Evolutionary conservation across 495 filamentous ascomycete species (phyloP).

Genomic region (Penicillium diatomitis): DNA sequence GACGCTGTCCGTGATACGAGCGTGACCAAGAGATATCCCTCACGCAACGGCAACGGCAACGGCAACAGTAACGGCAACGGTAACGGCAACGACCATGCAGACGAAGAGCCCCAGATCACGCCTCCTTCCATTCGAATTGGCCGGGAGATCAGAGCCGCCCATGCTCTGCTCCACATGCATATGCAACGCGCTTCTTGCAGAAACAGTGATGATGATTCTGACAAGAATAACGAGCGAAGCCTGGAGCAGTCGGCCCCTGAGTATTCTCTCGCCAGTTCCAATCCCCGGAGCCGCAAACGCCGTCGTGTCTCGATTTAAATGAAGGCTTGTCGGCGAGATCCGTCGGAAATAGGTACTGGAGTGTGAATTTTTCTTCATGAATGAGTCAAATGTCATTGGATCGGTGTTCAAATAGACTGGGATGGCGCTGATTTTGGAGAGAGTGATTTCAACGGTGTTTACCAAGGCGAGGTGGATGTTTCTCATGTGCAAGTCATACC

Average conservation of each 20-base stretch:
- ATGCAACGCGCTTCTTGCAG: conserved; percentile 29
- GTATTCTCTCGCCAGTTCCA: neutral
- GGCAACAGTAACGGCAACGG: neutral
- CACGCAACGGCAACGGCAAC: neutral
- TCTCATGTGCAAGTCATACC: too few species aligned
- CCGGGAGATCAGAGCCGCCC: conserved; percentile 46
- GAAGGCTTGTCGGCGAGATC: too few species aligned
- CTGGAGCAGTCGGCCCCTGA: conserved; percentile 1
- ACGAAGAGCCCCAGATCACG: neutral
- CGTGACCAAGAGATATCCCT: conserved; percentile 4
- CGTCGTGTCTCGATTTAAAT: conserved; percentile 9
- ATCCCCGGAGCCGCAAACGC: conserved; percentile 1
- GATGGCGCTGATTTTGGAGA: too few species aligned
- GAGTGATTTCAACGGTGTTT: too few species aligned
- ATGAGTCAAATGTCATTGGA: too few species aligned
- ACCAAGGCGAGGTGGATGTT: too few species aligned
- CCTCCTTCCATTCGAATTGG: conserved; percentile 5
- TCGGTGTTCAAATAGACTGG: too few species aligned
- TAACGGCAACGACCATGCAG: neutral
- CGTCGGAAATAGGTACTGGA: too few species aligned
- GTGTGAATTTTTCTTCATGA: too few species aligned
- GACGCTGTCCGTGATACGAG: neutral
- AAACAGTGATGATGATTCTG: conserved; percentile 1
- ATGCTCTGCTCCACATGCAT: conserved; percentile 46
- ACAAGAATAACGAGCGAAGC: neutral